Conservation (phyloP, 352 stramenopile genomes). For the Globisporangium splendens region DNA sequence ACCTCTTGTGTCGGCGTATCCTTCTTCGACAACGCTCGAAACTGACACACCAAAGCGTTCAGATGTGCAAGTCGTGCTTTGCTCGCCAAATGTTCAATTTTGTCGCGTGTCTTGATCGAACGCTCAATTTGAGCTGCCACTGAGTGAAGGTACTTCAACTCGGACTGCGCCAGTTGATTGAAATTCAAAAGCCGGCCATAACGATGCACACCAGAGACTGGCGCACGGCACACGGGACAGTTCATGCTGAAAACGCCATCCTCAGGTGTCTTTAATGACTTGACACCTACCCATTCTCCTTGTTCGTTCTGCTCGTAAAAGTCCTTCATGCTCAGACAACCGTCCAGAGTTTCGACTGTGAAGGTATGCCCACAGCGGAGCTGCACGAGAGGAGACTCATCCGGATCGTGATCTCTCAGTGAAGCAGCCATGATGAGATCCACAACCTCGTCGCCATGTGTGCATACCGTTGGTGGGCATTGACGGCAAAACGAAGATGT, state of each 20-base stretch:
- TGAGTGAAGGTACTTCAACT: constrained; percentile 1
- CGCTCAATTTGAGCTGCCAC: not conserved
- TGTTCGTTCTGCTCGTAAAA: not conserved
- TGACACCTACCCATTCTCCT: not conserved
- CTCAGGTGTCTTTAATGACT: not conserved
- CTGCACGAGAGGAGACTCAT: constrained; percentile 38
- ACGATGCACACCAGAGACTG: constrained; percentile 8
- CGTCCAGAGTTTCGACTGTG: constrained; percentile 38
- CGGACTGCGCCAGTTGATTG: not conserved
- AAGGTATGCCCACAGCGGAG: constrained; percentile 46
- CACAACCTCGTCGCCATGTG: constrained; percentile 18
- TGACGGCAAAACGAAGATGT: constrained; percentile 24
- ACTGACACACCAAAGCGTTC: not conserved
- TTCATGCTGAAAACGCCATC: not conserved
- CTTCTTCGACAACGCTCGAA: not conserved
- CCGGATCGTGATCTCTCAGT: constrained; percentile 34
- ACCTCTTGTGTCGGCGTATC: not conserved
- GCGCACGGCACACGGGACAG: constrained; percentile 9
- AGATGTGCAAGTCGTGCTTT: not conserved
- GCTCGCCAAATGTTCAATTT: not conserved
- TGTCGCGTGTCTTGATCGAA: not conserved
- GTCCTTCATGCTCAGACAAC: constrained; percentile 12
- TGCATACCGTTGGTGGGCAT: constrained; percentile 19
- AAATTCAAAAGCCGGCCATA: constrained; percentile 14
- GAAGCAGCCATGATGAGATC: constrained; percentile 31